These are phyloP conservation scores for Aphanomyces astaci DNA, from an alignment of 352 stramenopile genomes.

Conservation along the genomic window DNA sequence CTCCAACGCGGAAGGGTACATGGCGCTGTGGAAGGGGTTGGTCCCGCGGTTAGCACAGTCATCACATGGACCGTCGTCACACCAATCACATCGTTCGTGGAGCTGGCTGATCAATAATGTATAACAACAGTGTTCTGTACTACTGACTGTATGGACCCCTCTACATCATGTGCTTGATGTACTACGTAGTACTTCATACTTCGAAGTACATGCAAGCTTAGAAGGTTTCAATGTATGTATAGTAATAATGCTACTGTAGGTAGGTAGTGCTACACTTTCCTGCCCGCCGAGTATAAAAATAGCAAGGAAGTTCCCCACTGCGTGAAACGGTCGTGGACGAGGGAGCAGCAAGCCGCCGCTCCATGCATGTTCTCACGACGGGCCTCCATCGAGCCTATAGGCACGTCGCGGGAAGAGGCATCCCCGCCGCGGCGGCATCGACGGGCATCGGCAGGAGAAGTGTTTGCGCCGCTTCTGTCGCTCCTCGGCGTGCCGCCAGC, in stretches of 20 bases:
- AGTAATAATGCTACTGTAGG: no score
- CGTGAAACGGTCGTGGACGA: not conserved
- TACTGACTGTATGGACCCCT: no score
- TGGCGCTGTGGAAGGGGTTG: constrained; percentile 95
- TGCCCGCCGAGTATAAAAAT: not conserved
- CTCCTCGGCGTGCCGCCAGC: not conserved
- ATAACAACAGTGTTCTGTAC: no score
- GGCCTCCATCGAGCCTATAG: not conserved
- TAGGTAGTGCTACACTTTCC: no score
- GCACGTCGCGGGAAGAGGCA: not conserved
- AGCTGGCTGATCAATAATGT: constrained; percentile 32
- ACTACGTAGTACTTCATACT: no score
- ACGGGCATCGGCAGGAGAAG: not conserved
- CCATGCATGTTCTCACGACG: constrained; percentile 10
- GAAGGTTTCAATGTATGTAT: no score
- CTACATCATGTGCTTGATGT: no score
- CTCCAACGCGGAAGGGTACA: constrained; percentile 88
- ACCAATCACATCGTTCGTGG: constrained; percentile 80
- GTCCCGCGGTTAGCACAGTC: constrained; percentile 89
- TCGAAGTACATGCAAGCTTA: no score
- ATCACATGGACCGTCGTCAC: constrained; percentile 94
- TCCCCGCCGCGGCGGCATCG: not conserved
- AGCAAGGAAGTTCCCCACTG: not conserved
- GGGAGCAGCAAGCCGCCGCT: not conserved
- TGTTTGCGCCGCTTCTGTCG: not conserved